Evolutionary conservation across 139 green algal species (phyloP), one percentile per base, ranked within the genome.

Genomic region (Coelastrella sp.): DNA sequence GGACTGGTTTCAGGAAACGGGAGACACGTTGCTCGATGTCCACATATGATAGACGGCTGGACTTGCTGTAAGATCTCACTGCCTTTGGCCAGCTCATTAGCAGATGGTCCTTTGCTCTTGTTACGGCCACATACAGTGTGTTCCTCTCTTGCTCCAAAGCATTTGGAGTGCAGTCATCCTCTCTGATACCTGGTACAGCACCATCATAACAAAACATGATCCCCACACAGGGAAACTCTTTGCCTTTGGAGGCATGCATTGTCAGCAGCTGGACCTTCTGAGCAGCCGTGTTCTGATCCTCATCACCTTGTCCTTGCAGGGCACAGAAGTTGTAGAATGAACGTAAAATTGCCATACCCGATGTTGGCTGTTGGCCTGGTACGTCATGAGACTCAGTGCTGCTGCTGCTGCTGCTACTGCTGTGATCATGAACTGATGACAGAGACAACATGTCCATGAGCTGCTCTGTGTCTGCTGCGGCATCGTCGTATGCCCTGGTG

Each of bases 231-330:
- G 82, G 63, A 68, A 93, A 95, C 89, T 96, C 94, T 49, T 95
- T 92, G 14, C 94, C 94, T 90, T 96, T 96, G 63, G 90, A 58
- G 6, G 81, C 88, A 88, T 96, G 94, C 72, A 95, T 80, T 11
- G 93, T 95, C 82, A 94, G 93, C 61, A 95, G 87, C 65, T 89
- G 91, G 19, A 95, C 91, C 56, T 78, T 65, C 9, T 85, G 57
- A 8, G 15, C 35, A 12, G 17, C 8, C 12, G 78, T 35, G n/a
- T 90, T 76, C 10, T 10, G 25, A n/a, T 84, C 65, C 27, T 83
- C 79, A 22, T 75, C 79, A 5, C 80, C 65, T 70, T 87, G 79
- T 19, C 66, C 65, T 60, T 76, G n/a, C 65, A 86, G 19, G 20
- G 19, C 66, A 59, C 63, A 80, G 63, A 70, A 57, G 61, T 86